Conservation (phyloP, 495 filamentous ascomycete genomes). For the Penicillium argentinense region DNA sequence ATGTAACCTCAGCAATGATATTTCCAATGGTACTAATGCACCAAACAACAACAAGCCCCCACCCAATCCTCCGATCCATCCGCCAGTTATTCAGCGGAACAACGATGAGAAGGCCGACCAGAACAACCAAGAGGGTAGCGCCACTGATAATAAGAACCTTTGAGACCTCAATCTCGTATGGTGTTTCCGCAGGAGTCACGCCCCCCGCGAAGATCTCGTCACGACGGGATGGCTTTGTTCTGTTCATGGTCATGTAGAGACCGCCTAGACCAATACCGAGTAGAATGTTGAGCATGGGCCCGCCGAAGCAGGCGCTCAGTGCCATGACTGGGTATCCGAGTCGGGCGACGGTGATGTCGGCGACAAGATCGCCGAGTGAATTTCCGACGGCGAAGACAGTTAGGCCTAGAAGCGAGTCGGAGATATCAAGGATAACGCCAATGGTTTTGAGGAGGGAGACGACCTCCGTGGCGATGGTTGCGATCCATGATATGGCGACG, state of each 20-base stretch:
- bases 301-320: conserved; percentile 88
- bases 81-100: conserved; percentile 88
- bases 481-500: conserved; percentile 93
- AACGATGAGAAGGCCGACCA: conserved; percentile 72
- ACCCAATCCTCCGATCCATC: conserved; percentile 84
- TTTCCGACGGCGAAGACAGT: conserved; percentile 98
- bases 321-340: conserved; percentile 98
- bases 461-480: conserved; percentile 92
- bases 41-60: conserved; percentile 82
- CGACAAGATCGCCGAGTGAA: conserved; percentile 89
- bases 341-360: conserved; percentile 89
- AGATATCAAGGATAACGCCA: conserved; percentile 89
- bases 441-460: conserved; percentile 93
- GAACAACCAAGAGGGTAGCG: conserved; percentile 74
- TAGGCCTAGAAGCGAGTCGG: conserved; percentile 91
- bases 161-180: conserved; percentile 78
- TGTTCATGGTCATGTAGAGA: conserved; percentile 72
- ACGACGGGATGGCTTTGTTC: conserved; percentile 16
- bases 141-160: conserved; percentile 81
- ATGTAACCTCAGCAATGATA: conserved; percentile 70
- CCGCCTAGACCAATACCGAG: conserved; percentile 90
- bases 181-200: conserved; percentile 7
- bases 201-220: conserved; percentile 8
- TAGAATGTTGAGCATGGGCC: conserved; percentile 96
- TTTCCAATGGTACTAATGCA: conserved; percentile 78